These are phyloP conservation scores for Aureobasidium sp. DNA, from an alignment of 2,329 filamentous ascomycete genomes.

Conservation along the genomic window DNA sequence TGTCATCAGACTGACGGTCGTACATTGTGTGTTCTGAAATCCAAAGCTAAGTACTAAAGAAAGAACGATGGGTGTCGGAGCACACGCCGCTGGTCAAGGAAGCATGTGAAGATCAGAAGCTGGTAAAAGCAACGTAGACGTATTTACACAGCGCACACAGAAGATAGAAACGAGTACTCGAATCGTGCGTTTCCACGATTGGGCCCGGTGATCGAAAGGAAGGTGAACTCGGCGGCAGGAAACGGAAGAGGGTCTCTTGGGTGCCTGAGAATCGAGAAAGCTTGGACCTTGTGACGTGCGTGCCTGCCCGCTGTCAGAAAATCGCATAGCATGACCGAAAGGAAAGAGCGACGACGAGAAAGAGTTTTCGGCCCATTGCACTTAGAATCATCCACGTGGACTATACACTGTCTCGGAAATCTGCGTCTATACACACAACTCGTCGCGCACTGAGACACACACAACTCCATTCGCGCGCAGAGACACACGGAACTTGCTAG, in stretches of 20 bases:
- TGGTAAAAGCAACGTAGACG: neutral
- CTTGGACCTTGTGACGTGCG: neutral
- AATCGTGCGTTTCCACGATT: neutral
- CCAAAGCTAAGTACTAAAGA: neutral
- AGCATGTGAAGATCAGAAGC: neutral
- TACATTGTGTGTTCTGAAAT: neutral
- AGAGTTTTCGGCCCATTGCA: slow-evolving; percentile 4
- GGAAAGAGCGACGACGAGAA: slow-evolving; percentile 4
- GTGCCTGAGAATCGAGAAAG: slow-evolving; percentile 2
- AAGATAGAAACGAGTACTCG: neutral
- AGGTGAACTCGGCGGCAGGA: neutral
- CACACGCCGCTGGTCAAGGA: neutral
- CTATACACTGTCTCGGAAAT: neutral
- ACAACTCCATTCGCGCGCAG: neutral
- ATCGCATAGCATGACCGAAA: slow-evolving; percentile 7
- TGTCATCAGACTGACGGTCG: neutral
- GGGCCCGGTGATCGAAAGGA: neutral
- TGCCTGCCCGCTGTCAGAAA: neutral
- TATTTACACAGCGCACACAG: neutral
- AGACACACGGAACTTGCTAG: slow-evolving; percentile 6
- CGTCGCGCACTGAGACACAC: slow-evolving; percentile 1
- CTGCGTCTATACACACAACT: neutral
- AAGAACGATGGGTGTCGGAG: neutral
- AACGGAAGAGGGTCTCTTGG: neutral
- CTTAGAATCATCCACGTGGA: neutral